A percentile compares a stretch with the other conserved stretches of the same genome.
Evolutionary conservation across 176 grass and related monocot species (phyloP).

Genomic region (Oryza brachyantha): DNA sequence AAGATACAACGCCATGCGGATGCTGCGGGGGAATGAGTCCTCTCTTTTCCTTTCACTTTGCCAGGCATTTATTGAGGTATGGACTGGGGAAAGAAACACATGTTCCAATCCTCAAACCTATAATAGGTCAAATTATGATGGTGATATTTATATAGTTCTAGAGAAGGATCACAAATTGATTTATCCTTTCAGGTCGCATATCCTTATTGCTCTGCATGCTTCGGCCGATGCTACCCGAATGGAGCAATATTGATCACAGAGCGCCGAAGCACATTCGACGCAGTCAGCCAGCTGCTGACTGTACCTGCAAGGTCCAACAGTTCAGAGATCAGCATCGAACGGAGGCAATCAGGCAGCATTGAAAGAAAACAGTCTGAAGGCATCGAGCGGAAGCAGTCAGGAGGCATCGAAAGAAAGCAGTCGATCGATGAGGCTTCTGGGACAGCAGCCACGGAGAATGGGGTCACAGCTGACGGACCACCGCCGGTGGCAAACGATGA

Average conservation of each 20-base stretch:
- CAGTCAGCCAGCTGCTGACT: slow-evolving; percentile 66
- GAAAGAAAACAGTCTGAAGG: slow-evolving; percentile 51
- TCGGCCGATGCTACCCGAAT: slow-evolving; percentile 85
- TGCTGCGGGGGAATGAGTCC: slow-evolving; percentile 87
- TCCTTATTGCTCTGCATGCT: slow-evolving; percentile 78
- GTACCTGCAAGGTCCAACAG: slow-evolving; percentile 44
- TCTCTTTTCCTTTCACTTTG: slow-evolving; percentile 88
- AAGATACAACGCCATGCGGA: slow-evolving; percentile 92
- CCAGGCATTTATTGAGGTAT: slow-evolving; percentile 85
- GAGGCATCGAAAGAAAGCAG: slow-evolving; percentile 44
- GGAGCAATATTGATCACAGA: slow-evolving; percentile 76
- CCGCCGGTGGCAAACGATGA: background rate
- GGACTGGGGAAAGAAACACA: background rate
- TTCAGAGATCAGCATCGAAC: slow-evolving; percentile 33
- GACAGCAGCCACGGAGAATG: background rate
- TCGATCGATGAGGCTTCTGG: slow-evolving; percentile 27
- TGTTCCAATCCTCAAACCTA: background rate
- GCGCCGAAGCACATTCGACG: slow-evolving; percentile 48
- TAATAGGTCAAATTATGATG: background rate
- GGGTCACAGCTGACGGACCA: slow-evolving; percentile 31
- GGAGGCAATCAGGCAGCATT: slow-evolving; percentile 28
- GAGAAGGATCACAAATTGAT: background rate
- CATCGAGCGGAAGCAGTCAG: slow-evolving; percentile 19
- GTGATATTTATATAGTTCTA: background rate
- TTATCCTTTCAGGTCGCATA: slow-evolving; percentile 52